Percentiles rank a stretch among this genome's conserved stretches.
These are phyloP conservation scores for Pyrenochaeta sp. DNA, from an alignment of 2,329 filamentous ascomycete species.

Conservation along the genomic window DNA sequence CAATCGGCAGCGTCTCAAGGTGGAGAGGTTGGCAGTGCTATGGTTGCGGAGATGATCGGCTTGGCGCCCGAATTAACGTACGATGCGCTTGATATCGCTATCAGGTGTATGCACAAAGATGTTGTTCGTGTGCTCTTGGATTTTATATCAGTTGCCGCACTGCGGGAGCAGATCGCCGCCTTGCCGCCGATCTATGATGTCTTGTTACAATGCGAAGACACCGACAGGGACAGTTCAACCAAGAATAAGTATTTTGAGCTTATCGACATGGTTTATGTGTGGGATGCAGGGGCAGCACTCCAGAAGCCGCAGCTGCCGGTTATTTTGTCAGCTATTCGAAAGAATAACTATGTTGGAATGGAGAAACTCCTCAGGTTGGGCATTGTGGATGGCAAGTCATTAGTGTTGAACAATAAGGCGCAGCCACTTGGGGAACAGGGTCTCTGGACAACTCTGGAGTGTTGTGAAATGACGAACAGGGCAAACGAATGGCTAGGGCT, in stretches of 20 bases:
- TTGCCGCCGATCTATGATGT: constrained; percentile 25
- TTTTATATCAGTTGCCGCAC: constrained; percentile 22
- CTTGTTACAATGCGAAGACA: constrained; percentile 12
- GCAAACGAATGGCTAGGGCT: constrained; percentile 27
- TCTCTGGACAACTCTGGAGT: constrained; percentile 26
- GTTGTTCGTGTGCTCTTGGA: constrained; percentile 21
- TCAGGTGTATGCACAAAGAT: constrained; percentile 18
- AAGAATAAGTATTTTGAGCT: constrained; percentile 15
- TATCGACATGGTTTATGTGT: constrained; percentile 22
- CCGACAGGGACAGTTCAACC: constrained; percentile 8
- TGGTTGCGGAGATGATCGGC: constrained; percentile 22
- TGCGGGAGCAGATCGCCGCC: constrained; percentile 19
- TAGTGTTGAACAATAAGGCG: constrained; percentile 26
- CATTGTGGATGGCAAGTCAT: constrained; percentile 17
- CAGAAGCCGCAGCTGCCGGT: constrained; percentile 20
- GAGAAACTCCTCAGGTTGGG: constrained; percentile 20
- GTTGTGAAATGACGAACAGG: constrained; percentile 23
- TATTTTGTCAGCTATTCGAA: constrained; percentile 24
- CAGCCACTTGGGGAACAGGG: constrained; percentile 20
- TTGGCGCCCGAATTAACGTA: constrained; percentile 24
- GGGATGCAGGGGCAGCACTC: constrained; percentile 21
- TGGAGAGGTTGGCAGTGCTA: constrained; percentile 16
- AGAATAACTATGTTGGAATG: constrained; percentile 24
- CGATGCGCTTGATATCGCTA: constrained; percentile 23
- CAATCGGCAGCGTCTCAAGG: constrained; percentile 20